Conservation (phyloP, 2,329 filamentous ascomycete genomes). For the Metarhizium guizhouense region DNA sequence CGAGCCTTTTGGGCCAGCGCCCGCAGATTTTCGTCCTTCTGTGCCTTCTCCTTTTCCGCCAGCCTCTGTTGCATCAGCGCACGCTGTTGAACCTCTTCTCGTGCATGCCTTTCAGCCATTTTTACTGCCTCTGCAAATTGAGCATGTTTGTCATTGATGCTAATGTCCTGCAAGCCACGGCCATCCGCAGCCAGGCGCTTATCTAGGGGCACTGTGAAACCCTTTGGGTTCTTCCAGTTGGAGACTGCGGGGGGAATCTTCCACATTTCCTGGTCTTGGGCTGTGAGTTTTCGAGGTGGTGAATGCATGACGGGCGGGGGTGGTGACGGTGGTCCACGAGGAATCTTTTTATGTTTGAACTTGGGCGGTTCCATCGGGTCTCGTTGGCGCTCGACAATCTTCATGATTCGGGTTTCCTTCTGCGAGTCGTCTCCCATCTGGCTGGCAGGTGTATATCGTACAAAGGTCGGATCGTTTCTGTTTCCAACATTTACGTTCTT, state of each 20-base stretch:
- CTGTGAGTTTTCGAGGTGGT: conserved; percentile 87
- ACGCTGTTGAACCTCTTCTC: conserved; percentile 89
- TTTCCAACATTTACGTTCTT: conserved; percentile 85
- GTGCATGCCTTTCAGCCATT: conserved; percentile 86
- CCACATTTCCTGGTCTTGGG: conserved; percentile 96
- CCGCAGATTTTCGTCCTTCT: conserved; percentile 88
- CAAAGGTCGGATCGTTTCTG: conserved; percentile 81
- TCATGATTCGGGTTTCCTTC: conserved; percentile 95
- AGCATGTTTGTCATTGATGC: conserved; percentile 97
- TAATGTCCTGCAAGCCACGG: conserved; percentile 80
- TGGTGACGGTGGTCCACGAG: conserved; percentile 81
- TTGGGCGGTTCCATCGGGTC: conserved; percentile 97
- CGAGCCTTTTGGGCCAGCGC: conserved; percentile 84
- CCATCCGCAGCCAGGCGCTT: conserved; percentile 94
- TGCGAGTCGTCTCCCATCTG: conserved; percentile 86
- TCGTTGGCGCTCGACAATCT: conserved; percentile 88
- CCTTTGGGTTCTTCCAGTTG: conserved; percentile 99
- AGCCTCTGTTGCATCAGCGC: conserved; percentile 92
- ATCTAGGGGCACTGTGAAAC: conserved; percentile 91
- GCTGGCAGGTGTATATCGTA: conserved; percentile 89
- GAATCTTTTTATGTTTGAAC: conserved; percentile 98
- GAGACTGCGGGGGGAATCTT: conserved; percentile 79
- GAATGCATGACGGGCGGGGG: conserved; percentile 93
- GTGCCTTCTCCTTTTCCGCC: conserved; percentile 90
- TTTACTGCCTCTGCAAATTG: conserved; percentile 92